These are phyloP conservation scores for Chaetomium cochliodes DNA, from an alignment of 495 filamentous ascomycete genomes.

Conservation along the genomic window DNA sequence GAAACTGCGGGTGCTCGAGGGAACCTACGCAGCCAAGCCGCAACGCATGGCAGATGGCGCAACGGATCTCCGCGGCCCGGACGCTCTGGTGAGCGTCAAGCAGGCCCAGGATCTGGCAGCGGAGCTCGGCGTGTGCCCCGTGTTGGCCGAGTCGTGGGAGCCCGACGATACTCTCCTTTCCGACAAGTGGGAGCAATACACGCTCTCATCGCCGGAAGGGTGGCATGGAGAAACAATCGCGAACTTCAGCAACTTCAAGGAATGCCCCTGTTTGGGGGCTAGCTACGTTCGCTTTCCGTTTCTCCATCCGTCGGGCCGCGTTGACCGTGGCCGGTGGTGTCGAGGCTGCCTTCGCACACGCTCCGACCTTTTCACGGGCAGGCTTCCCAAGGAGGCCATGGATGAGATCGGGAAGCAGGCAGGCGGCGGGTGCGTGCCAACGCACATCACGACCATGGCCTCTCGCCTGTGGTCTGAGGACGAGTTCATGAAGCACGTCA, in stretches of 20 bases:
- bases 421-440: not conserved
- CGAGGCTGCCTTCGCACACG: not conserved
- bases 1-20: not conserved
- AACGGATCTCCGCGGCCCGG: too few species aligned
- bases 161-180: too few species aligned
- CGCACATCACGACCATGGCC: not conserved
- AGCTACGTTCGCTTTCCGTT: conserved; percentile 6
- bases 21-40: not conserved
- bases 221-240: too few species aligned
- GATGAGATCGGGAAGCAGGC: not conserved
- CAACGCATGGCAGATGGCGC: not conserved
- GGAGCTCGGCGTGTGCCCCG: not conserved
- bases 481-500: not conserved
- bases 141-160: too few species aligned
- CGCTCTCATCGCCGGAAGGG: too few species aligned
- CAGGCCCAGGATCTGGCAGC: not conserved
- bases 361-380: not conserved
- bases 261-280: not conserved
- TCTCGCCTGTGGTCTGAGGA: not conserved
- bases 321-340: not conserved
- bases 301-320: not conserved
- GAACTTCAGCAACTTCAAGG: too few species aligned
- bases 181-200: too few species aligned
- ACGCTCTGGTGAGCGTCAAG: not conserved
- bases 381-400: not conserved